phyloP scores from a whole-genome alignment of 208 protist species.

The Wallacemonas sp. region DNA sequence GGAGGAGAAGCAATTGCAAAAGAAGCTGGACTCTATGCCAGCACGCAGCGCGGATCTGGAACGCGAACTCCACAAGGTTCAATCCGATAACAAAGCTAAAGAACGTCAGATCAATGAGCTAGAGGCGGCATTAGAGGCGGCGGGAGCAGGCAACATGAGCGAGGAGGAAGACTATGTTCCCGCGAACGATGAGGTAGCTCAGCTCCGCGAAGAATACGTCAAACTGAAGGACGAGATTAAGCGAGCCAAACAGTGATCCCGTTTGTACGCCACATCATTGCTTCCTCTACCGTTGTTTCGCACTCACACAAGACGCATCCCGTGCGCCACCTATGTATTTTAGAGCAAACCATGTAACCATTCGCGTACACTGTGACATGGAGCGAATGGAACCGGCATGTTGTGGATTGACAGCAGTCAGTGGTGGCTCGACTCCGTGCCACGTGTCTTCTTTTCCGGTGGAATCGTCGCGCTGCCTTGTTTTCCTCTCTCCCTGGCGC shows the following conservation, averaged over 20 bases:
- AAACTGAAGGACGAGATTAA: slow-evolving; percentile 67
- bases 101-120: slow-evolving; percentile 28
- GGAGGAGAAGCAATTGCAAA: slow-evolving; percentile 47
- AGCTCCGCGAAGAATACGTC: slow-evolving; percentile 79
- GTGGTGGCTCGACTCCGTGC: no score
- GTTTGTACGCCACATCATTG: no score
- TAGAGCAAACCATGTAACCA: no score
- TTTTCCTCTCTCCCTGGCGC: no score
- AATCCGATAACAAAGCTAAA: slow-evolving; percentile 52
- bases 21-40: slow-evolving; percentile 40
- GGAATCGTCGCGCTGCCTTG: no score
- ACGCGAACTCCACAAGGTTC: slow-evolving; percentile 28
- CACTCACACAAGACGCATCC: no score
- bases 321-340: no score
- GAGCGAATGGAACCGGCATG: no score
- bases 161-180: slow-evolving; percentile 15
- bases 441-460: no score
- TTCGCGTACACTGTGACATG: no score
- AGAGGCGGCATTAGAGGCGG: slow-evolving; percentile 41
- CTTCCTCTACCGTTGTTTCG: no score
- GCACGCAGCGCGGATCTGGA: slow-evolving; percentile 30
- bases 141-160: not conserved
- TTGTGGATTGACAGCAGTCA: no score
- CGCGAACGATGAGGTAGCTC: slow-evolving; percentile 33
- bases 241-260: slow-evolving; percentile 27